Conservation (phyloP, 345 rosid genomes). For the Brassica cretica region DNA sequence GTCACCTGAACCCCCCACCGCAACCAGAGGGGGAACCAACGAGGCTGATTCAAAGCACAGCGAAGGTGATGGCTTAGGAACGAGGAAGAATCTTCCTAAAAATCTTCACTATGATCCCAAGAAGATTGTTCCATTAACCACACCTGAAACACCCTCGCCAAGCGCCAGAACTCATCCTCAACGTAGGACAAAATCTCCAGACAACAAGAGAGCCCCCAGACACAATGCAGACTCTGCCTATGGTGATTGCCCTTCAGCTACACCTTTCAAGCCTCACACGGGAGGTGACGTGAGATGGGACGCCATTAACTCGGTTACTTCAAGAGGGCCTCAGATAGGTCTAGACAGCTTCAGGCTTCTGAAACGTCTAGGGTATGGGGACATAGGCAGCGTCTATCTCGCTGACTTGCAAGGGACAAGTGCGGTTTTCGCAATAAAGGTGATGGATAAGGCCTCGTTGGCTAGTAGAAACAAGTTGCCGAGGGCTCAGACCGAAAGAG, state of each 20-base stretch:
- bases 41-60: slow-evolving; percentile 29
- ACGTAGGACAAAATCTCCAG: slow-evolving; percentile 17
- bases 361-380: slow-evolving; percentile 87
- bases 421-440: slow-evolving; percentile 77
- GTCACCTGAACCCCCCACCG: slow-evolving; percentile 29
- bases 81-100: slow-evolving; percentile 24
- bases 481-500: slow-evolving; percentile 67
- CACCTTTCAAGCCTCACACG: slow-evolving; percentile 74
- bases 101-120: slow-evolving; percentile 34
- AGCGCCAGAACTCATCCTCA: slow-evolving; percentile 19
- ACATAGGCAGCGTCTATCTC: slow-evolving; percentile 79
- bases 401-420: slow-evolving; percentile 74
- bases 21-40: slow-evolving; percentile 16
- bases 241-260: slow-evolving; percentile 48
- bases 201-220: slow-evolving; percentile 37
- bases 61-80: slow-evolving; percentile 28
- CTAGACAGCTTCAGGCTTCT: slow-evolving; percentile 74
- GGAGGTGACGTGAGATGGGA: slow-evolving; percentile 92
- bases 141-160: slow-evolving; percentile 27
- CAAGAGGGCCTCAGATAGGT: slow-evolving; percentile 57
- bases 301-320: slow-evolving; percentile 53
- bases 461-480: slow-evolving; percentile 84
- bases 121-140: slow-evolving; percentile 38
- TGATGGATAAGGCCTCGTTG: slow-evolving; percentile 82
- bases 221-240: slow-evolving; percentile 31